A percentile compares a stretch with the other conserved stretches of the same genome.
Evolutionary conservation across 148 eudicot species (phyloP).

Genomic region (Dysphania ambrosioides): DNA sequence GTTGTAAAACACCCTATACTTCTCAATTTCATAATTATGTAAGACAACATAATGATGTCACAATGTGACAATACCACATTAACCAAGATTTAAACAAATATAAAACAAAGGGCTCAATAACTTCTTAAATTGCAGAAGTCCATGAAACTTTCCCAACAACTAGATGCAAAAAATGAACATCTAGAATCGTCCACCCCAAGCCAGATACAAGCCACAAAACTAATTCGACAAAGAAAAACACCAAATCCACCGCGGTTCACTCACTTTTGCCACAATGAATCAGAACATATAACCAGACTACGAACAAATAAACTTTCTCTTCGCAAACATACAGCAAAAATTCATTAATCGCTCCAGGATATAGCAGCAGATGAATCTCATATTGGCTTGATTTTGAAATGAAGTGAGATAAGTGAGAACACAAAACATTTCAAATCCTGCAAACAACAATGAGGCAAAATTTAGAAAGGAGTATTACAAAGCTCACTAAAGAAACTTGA

Average conservation of each 20-base stretch:
- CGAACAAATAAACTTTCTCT: background rate
- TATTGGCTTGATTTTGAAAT: slow-evolving; percentile 82
- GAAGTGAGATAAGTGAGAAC: slow-evolving; percentile 69
- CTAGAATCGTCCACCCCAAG: background rate
- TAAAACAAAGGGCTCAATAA: background rate
- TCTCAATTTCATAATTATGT: no score
- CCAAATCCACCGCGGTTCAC: background rate
- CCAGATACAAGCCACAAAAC: background rate
- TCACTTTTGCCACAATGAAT: background rate
- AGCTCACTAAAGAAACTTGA: background rate
- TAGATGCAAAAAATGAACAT: background rate
- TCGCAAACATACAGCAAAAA: background rate
- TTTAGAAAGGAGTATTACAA: background rate
- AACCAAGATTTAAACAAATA: no score
- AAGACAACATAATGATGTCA: no score
- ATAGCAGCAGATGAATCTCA: slow-evolving; percentile 11
- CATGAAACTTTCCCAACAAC: background rate
- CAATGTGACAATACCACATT: no score
- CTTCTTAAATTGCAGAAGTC: background rate
- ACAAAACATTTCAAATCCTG: slow-evolving; percentile 85
- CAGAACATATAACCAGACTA: background rate
- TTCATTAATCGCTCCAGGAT: background rate
- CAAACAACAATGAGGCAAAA: slow-evolving; percentile 15
- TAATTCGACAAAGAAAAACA: background rate
- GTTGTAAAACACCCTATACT: no score